A percentile compares a stretch with the other conserved stretches of the same genome.
Evolutionary conservation across 2,329 filamentous ascomycete genomes (phyloP).

Genomic region (Aaosphaeria pasadenensis): DNA sequence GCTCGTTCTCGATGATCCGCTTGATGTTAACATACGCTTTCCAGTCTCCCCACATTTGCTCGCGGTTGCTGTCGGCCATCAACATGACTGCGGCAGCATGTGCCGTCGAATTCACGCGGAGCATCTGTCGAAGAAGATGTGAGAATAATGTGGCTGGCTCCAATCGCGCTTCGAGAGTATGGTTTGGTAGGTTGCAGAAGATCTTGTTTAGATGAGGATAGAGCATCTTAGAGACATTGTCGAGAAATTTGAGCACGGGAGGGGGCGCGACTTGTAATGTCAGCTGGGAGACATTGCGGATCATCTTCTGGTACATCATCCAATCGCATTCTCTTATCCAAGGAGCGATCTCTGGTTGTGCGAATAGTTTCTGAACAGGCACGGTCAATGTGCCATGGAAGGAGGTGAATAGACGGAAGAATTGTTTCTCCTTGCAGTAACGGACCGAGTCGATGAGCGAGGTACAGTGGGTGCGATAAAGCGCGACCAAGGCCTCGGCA

Average conservation of each 20-base stretch:
- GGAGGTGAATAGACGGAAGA: constrained; percentile 90
- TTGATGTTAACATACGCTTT: constrained; percentile 60
- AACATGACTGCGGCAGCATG: constrained; percentile 93
- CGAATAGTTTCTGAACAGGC: constrained; percentile 89
- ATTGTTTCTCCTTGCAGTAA: constrained; percentile 94
- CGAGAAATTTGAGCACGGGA: constrained; percentile 79
- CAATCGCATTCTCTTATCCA: constrained; percentile 98
- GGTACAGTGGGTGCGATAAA: constrained; percentile 93
- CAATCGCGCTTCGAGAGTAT: constrained; percentile 84
- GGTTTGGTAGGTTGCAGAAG: constrained; percentile 78
- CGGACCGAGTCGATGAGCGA: constrained; percentile 93
- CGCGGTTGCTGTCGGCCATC: constrained; percentile 81
- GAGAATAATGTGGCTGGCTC: constrained; percentile 87
- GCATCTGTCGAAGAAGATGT: constrained; percentile 77
- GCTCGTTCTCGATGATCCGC: constrained; percentile 55
- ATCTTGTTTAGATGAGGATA: constrained; percentile 79
- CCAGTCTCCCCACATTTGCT: constrained; percentile 96
- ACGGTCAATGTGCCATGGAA: constrained; percentile 97
- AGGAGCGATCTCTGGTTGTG: constrained; percentile 72
- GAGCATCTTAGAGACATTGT: constrained; percentile 79
- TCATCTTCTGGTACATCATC: constrained; percentile 95
- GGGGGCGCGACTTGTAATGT: constrained; percentile 90
- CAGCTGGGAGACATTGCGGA: constrained; percentile 83
- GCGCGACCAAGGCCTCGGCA: constrained; percentile 77
- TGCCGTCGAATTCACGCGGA: constrained; percentile 89